Evolutionary conservation across 306 rosid species (phyloP).

Genomic region (Sechiopsis laciniata): DNA sequence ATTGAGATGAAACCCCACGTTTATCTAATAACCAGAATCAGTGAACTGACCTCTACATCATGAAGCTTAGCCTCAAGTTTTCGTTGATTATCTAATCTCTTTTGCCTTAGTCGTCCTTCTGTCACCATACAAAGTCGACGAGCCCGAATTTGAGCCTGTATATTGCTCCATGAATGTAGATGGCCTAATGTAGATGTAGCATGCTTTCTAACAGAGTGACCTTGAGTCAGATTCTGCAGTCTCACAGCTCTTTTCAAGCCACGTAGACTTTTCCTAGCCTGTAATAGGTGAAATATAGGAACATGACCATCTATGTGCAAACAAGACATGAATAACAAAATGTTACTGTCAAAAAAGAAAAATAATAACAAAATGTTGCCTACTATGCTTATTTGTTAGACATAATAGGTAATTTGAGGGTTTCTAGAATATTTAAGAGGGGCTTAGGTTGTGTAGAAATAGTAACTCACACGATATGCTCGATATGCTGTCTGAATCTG

Average conservation of each 20-base stretch:
- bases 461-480: constrained; percentile 52
- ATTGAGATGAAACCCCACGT: too few relatives aligned
- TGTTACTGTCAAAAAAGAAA: not conserved
- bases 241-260: constrained; percentile 62
- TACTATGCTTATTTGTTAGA: not conserved
- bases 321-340: constrained; percentile 12
- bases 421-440: too few relatives aligned
- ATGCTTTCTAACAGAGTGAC: constrained; percentile 61
- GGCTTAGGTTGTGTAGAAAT: not conserved
- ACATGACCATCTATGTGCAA: not conserved
- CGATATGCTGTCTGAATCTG: constrained; percentile 87
- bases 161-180: constrained; percentile 88
- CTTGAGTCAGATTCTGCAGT: constrained; percentile 49
- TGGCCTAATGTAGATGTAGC: constrained; percentile 52
- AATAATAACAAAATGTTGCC: not conserved
- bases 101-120: constrained; percentile 69
- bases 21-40: not conserved
- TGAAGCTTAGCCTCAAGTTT: constrained; percentile 93
- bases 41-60: constrained; percentile 59
- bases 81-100: constrained; percentile 73
- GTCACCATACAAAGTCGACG: constrained; percentile 90
- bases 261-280: constrained; percentile 79
- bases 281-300: constrained; percentile 12
- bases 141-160: constrained; percentile 63
- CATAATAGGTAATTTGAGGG: not conserved